phyloP scores from a whole-genome alignment of 257 asterid genomes.

The Jacaranda copaia region DNA sequence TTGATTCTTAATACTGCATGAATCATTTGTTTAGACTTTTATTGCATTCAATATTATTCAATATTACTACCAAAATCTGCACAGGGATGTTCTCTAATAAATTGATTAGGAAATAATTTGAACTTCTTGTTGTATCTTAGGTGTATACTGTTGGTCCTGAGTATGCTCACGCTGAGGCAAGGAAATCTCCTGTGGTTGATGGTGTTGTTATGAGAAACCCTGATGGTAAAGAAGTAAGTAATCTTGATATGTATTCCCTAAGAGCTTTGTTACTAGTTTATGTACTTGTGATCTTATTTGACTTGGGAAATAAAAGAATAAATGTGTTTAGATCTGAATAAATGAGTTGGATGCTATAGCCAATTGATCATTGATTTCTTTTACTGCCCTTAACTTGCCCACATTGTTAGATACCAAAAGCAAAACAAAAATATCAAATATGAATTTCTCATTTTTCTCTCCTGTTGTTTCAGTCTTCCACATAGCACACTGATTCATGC shows the following conservation, averaged over 20 bases:
- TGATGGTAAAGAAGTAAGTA: constrained; percentile 96
- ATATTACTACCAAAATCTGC: constrained; percentile 19
- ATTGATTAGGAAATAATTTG: constrained; percentile 24
- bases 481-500: not conserved
- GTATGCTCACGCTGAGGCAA: constrained; percentile 99
- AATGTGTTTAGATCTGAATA: constrained; percentile 25
- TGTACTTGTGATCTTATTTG: constrained; percentile 12
- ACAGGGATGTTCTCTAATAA: constrained; percentile 1
- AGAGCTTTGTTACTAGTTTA: not conserved
- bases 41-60: not conserved
- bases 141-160: constrained; percentile 98
- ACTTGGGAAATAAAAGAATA: constrained; percentile 8
- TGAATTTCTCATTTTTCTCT: not conserved
- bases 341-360: not conserved
- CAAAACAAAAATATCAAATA: not conserved
- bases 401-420: not conserved
- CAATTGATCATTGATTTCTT: not conserved
- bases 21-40: constrained; percentile 6
- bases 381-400: constrained; percentile 3
- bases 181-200: constrained; percentile 99
- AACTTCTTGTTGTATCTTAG: constrained; percentile 46
- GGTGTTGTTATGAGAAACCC: constrained; percentile 99
- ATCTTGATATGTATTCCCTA: not conserved
- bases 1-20: not conserved
- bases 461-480: not conserved